Percentiles rank a stretch among this genome's conserved stretches.
Conservation (phyloP, 2,329 filamentous ascomycete species). For the Talaromyces sp. region DNA sequence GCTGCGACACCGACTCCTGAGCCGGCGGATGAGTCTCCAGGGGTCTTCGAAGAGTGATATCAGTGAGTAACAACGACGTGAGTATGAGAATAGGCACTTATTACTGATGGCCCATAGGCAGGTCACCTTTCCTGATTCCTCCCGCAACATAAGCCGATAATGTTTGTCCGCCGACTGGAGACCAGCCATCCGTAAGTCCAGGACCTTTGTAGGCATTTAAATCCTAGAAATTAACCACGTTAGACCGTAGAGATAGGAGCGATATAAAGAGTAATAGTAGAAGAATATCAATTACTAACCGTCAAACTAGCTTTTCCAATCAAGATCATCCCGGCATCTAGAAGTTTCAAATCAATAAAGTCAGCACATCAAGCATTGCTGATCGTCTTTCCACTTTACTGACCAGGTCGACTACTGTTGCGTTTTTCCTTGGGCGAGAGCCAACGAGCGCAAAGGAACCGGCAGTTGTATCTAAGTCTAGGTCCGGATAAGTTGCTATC, state of each 20-base stretch:
- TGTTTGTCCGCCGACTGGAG: not conserved
- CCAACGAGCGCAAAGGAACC: not conserved
- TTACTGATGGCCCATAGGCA: not conserved
- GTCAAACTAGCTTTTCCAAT: not conserved
- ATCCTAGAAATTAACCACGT: not conserved
- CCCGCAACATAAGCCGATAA: not conserved
- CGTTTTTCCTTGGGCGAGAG: not conserved
- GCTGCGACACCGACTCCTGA: not conserved
- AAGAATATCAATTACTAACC: not conserved
- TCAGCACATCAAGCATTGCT: not conserved
- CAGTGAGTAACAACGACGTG: not conserved
- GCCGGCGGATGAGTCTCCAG: not conserved
- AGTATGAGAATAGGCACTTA: too few relatives aligned
- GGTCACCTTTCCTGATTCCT: not conserved
- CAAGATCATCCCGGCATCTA: not conserved
- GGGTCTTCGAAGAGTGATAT: not conserved
- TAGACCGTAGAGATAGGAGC: not conserved
- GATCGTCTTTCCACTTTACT: not conserved
- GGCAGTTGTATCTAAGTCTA: not conserved
- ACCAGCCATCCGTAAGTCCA: not conserved
- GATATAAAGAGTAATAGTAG: not conserved
- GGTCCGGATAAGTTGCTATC: not conserved
- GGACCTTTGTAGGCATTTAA: not conserved
- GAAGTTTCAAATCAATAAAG: not conserved
- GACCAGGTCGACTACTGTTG: not conserved